Evolutionary conservation across 2,329 filamentous ascomycete species (phyloP).

Genomic region (Corynespora cassiicola): DNA sequence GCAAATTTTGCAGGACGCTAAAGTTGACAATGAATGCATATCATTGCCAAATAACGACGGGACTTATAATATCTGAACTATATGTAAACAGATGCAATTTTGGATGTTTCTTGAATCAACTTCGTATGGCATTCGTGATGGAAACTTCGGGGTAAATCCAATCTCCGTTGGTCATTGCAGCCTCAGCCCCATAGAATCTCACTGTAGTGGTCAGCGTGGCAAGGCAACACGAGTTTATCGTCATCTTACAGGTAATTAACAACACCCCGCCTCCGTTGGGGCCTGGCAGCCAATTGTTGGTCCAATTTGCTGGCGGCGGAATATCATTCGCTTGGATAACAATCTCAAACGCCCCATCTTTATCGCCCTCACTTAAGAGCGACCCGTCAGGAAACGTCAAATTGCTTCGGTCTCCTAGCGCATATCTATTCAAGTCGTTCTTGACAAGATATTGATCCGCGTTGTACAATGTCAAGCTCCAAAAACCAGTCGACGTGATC

Average conservation of each 20-base stretch:
- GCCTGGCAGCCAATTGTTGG: not conserved
- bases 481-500: slow-evolving; percentile 4
- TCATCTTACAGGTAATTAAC: no score
- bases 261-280: not conserved
- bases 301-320: slow-evolving; percentile 2
- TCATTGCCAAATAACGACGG: no score
- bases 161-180: not conserved
- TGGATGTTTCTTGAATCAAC: not conserved
- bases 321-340: slow-evolving; percentile 1
- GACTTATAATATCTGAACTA: no score
- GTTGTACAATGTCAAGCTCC: slow-evolving; percentile 6
- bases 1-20: no score
- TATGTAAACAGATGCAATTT: not conserved
- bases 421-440: slow-evolving; percentile 1
- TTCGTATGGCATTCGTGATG: not conserved
- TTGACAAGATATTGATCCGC: slow-evolving; percentile 1
- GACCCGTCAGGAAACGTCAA: slow-evolving; percentile 5
- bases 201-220: no score
- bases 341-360: slow-evolving; percentile 4
- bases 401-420: slow-evolving; percentile 5
- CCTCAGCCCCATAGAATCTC: slow-evolving; percentile 1
- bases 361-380: not conserved
- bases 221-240: no score
- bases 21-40: no score
- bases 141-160: slow-evolving; percentile 1